Evolutionary conservation across 169 alveolate genomes (phyloP).

Genomic region (Eimeria tenella): DNA sequence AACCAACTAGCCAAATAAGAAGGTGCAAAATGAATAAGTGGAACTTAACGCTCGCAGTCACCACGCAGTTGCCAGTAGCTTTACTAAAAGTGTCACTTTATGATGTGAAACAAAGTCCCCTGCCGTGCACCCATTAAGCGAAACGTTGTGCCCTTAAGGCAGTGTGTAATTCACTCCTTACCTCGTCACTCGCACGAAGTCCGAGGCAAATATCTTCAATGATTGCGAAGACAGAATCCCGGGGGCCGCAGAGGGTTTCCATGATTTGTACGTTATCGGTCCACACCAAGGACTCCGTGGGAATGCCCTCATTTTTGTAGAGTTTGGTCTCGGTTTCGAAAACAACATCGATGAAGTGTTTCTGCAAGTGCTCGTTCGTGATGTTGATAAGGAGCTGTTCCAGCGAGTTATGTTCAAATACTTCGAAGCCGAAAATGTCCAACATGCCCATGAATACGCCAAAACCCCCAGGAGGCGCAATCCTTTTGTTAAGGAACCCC

Average conservation of each 20-base stretch:
- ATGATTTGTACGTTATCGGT: slow-evolving; percentile 82
- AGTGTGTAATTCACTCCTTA: neutral
- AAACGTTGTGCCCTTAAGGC: no score
- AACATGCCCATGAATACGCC: slow-evolving; percentile 94
- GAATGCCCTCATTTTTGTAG: slow-evolving; percentile 89
- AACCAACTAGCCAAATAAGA: neutral
- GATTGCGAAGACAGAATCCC: slow-evolving; percentile 88
- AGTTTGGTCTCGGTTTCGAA: slow-evolving; percentile 93
- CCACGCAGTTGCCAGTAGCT: no score
- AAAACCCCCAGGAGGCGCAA: slow-evolving; percentile 90
- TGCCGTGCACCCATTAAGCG: no score
- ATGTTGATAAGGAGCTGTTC: slow-evolving; percentile 99
- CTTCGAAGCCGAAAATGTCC: slow-evolving; percentile 99
- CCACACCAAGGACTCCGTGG: slow-evolving; percentile 89
- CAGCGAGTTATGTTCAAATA: slow-evolving; percentile 95
- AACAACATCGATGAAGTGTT: slow-evolving; percentile 94
- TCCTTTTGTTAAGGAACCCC: slow-evolving; percentile 92
- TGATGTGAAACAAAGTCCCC: no score
- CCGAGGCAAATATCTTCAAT: slow-evolving; percentile 93
- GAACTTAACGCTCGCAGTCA: neutral
- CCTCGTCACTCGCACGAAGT: slow-evolving; percentile 88
- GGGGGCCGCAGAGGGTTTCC: slow-evolving; percentile 61
- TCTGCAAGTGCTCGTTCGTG: slow-evolving; percentile 98
- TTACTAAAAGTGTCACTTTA: no score
- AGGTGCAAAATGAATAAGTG: neutral